Conservation (phyloP, 768 basidiomycete genomes). For the Myochromella boudieri region DNA sequence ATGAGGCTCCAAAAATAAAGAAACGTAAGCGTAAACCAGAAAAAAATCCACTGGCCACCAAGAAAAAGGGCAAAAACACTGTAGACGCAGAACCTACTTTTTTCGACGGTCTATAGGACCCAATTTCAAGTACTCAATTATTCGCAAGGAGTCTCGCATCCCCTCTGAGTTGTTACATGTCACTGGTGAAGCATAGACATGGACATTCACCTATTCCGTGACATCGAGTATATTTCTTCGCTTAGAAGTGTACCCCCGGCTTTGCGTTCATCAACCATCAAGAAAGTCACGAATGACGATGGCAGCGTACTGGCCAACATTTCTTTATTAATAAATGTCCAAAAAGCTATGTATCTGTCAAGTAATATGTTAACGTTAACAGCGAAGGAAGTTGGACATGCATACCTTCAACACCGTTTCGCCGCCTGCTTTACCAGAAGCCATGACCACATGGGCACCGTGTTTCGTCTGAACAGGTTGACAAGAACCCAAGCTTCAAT, state of each 20-base stretch:
- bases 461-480: neutral
- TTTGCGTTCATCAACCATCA: no score
- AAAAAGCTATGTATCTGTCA: neutral
- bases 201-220: no score
- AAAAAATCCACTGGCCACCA: conserved; percentile 45
- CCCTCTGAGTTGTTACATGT: neutral
- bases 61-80: conserved; percentile 59
- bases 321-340: no score
- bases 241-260: no score
- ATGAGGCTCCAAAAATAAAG: conserved; percentile 31
- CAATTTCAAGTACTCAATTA: no score
- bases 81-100: conserved; percentile 60
- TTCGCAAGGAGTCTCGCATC: neutral
- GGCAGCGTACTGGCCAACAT: no score
- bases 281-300: no score
- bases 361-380: neutral
- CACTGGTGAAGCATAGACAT: neutral
- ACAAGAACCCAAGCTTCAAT: no score
- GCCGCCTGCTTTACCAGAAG: neutral
- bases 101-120: conserved; percentile 59
- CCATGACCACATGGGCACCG: conserved; percentile 2
- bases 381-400: neutral
- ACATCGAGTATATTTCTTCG: no score
- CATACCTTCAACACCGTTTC: neutral
- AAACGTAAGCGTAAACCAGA: conserved; percentile 61